Evolutionary conservation across 306 rosid genomes (phyloP).

Genomic region (Lotus japonicus): DNA sequence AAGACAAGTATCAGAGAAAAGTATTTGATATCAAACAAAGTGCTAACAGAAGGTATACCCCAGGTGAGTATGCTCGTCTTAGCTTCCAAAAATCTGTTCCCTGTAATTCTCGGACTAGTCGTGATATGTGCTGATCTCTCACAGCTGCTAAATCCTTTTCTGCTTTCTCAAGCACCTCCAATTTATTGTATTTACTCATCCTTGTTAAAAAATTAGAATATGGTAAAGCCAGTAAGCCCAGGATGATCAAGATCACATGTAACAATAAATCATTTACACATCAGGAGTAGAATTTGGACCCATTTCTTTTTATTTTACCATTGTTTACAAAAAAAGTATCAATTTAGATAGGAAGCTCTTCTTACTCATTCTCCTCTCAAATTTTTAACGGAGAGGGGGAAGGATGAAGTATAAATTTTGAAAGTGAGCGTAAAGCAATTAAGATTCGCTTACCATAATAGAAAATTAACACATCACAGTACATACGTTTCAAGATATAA

Average conservation of each 20-base stretch:
- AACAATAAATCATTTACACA: neutral
- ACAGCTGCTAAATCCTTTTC: constrained; percentile 82
- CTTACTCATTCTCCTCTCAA: neutral
- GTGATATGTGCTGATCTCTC: constrained; percentile 46
- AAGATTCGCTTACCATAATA: neutral
- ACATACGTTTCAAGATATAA: neutral
- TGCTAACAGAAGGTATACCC: constrained; percentile 48
- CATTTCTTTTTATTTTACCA: neutral
- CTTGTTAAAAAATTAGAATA: constrained; percentile 33
- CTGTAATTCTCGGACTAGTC: constrained; percentile 66
- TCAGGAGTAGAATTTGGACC: neutral
- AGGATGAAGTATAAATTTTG: neutral
- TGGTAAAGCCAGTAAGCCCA: neutral
- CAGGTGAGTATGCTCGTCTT: constrained; percentile 93
- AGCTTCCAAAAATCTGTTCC: constrained; percentile 99
- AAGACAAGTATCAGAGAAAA: constrained; percentile 19
- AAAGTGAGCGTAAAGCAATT: neutral
- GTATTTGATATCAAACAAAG: neutral
- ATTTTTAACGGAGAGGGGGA: neutral
- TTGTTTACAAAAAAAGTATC: neutral
- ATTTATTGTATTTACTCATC: constrained; percentile 75
- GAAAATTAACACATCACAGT: neutral
- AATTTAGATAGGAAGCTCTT: neutral
- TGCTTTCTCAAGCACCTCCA: constrained; percentile 78
- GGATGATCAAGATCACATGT: constrained; percentile 8